Conservation (phyloP, 345 rosid species). For the Cardamine chenopodiifolia region DNA sequence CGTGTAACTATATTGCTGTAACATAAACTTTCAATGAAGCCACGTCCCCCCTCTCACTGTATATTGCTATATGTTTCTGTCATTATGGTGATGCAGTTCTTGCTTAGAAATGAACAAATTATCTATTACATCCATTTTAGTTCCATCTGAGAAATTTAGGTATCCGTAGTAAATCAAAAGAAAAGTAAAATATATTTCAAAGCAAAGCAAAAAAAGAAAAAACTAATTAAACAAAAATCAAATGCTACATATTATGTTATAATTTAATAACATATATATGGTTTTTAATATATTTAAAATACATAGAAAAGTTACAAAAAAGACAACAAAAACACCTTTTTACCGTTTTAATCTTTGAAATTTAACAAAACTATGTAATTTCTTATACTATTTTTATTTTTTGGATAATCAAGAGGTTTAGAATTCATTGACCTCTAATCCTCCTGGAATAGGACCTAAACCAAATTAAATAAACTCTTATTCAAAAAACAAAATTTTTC, state of each 20-base stretch:
- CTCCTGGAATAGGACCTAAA: no score
- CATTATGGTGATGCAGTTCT: not conserved
- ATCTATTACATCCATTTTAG: not conserved
- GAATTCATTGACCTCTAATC: no score
- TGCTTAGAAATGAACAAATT: not conserved
- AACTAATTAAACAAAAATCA: no score
- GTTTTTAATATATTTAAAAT: no score
- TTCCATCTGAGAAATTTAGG: not conserved
- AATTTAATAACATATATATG: no score
- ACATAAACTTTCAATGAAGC: not conserved
- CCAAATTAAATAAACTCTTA: no score
- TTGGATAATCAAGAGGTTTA: no score
- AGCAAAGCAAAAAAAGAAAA: no score
- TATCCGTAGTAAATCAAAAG: not conserved
- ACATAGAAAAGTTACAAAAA: not conserved
- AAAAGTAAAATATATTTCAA: no score
- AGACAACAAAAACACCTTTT: no score
- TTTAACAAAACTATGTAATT: not conserved
- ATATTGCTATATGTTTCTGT: not conserved
- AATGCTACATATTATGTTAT: not conserved
- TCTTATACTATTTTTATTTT: not conserved
- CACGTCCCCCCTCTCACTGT: not conserved
- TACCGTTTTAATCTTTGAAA: no score
- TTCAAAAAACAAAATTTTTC: no score
- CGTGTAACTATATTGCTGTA: not conserved